These are phyloP conservation scores for Solidago caesia DNA, from an alignment of 129 eudicot species.

Conservation along the genomic window DNA sequence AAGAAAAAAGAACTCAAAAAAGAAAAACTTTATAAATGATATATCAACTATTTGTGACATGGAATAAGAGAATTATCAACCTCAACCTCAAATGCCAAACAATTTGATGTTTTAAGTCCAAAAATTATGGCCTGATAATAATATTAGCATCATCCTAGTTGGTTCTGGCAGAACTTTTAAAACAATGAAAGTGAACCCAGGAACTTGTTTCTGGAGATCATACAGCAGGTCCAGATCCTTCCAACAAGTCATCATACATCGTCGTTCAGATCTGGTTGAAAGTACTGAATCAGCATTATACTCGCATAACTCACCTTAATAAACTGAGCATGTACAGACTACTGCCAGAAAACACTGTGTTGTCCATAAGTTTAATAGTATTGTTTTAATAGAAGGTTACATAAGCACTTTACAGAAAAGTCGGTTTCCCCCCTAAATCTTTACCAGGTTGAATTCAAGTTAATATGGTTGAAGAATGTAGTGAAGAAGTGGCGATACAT, in stretches of 20 bases:
- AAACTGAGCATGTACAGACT: constrained; percentile 23
- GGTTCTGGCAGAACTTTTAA: neutral
- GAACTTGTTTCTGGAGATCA: constrained; percentile 37
- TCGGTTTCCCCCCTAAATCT: no score
- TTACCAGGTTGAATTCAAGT: no score
- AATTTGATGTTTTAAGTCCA: neutral
- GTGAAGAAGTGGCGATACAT: no score
- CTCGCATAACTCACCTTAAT: constrained; percentile 20
- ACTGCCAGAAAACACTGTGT: constrained; percentile 3
- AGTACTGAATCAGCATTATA: constrained; percentile 55
- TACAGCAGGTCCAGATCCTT: constrained; percentile 54
- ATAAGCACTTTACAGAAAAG: no score
- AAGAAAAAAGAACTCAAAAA: no score
- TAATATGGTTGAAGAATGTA: no score
- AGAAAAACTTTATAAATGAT: no score
- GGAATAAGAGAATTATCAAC: no score
- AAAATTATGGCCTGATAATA: neutral
- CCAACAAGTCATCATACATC: constrained; percentile 75
- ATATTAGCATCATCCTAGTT: constrained; percentile 24
- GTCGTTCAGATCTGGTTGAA: constrained; percentile 83
- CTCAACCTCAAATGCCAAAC: neutral
- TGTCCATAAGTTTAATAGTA: neutral
- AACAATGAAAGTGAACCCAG: constrained; percentile 23
- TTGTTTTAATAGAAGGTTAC: no score
- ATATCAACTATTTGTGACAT: no score